Evolutionary conservation across 129 eudicot species (phyloP).

Genomic region (Tanacetum coccineum): DNA sequence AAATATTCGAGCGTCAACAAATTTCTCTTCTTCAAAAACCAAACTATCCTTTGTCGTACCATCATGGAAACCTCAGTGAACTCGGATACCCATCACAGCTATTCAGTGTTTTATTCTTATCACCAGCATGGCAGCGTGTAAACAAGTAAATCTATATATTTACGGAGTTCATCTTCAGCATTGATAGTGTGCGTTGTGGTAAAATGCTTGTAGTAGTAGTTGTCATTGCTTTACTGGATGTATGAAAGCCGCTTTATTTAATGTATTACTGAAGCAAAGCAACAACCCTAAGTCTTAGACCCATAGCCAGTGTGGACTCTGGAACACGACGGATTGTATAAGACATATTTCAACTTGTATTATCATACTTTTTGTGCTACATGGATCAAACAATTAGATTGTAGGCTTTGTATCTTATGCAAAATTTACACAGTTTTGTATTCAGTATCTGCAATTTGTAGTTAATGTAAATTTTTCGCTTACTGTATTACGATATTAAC

Average conservation of each 20-base stretch:
- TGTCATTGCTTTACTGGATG: slow-evolving; percentile 3
- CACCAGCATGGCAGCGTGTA: neutral
- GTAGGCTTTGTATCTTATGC: neutral
- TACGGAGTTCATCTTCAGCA: slow-evolving; percentile 1
- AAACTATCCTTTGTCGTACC: neutral
- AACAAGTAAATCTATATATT: neutral
- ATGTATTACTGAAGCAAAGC: neutral
- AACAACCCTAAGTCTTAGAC: neutral
- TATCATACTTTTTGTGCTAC: slow-evolving; percentile 21
- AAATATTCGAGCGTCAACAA: neutral
- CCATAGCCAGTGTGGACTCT: neutral
- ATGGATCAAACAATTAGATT: slow-evolving; percentile 6
- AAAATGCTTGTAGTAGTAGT: neutral
- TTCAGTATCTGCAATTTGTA: neutral
- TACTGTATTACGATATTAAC: neutral
- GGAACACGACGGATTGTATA: no score
- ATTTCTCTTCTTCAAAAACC: neutral
- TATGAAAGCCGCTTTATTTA: neutral
- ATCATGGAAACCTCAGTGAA: neutral
- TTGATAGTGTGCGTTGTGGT: neutral
- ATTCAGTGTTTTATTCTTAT: neutral
- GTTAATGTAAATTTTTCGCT: neutral
- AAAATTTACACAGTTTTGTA: neutral
- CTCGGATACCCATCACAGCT: neutral
- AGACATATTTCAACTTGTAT: no score